phyloP scores from a whole-genome alignment of 805 yeast species.

The Saccharomycopsis malanga region DNA sequence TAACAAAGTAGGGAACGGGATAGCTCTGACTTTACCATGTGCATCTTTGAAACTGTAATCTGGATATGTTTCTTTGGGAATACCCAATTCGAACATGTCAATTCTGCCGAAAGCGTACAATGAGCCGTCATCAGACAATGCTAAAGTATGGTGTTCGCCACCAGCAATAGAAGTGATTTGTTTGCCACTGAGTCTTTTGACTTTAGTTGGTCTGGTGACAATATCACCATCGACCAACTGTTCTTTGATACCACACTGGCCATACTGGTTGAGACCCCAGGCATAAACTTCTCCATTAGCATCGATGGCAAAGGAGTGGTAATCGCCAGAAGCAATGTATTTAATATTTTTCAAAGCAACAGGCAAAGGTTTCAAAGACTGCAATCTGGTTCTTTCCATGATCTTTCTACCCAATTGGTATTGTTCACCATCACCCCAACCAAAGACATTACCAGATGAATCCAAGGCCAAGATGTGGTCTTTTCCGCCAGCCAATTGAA shows the following conservation, averaged over 20 bases:
- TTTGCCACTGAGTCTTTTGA: slow-evolving; percentile 54
- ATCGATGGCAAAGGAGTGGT: slow-evolving; percentile 89
- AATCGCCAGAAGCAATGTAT: slow-evolving; percentile 87
- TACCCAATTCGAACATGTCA: slow-evolving; percentile 91
- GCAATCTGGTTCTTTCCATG: slow-evolving; percentile 66
- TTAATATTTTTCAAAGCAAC: slow-evolving; percentile 76
- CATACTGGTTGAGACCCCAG: slow-evolving; percentile 97
- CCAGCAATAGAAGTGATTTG: slow-evolving; percentile 61
- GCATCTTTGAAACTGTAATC: slow-evolving; percentile 65
- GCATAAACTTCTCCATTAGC: slow-evolving; percentile 61
- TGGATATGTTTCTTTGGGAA: slow-evolving; percentile 60
- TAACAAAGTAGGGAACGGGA: slow-evolving; percentile 77
- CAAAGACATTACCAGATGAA: slow-evolving; percentile 75
- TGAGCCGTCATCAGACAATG: slow-evolving; percentile 64
- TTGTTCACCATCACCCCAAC: slow-evolving; percentile 98
- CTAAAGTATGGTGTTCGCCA: slow-evolving; percentile 92
- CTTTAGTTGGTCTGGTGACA: slow-evolving; percentile 68
- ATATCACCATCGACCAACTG: slow-evolving; percentile 81
- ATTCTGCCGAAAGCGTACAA: slow-evolving; percentile 83
- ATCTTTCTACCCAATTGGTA: slow-evolving; percentile 85
- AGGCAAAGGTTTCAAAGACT: slow-evolving; percentile 72
- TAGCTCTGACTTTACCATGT: slow-evolving; percentile 73
- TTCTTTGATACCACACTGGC: slow-evolving; percentile 85
- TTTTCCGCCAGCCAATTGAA: slow-evolving; percentile 84
- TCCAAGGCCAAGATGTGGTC: slow-evolving; percentile 87